Conservation (phyloP, 1,284 basidiomycete genomes). For the Cryptococcus sp. region DNA sequence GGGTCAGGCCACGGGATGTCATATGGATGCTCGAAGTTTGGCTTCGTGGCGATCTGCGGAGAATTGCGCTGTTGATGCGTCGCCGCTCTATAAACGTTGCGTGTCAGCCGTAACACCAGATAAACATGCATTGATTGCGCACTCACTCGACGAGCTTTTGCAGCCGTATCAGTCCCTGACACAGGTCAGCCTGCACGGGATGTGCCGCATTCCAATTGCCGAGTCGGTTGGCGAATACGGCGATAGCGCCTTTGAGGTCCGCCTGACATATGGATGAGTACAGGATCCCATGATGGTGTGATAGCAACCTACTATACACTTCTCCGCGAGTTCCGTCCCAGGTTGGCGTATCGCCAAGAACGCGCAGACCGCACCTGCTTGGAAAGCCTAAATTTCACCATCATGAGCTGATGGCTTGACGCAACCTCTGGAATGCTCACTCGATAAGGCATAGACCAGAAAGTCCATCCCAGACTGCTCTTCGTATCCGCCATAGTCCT, state of each 20-base stretch:
- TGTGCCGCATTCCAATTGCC: conserved; percentile 47
- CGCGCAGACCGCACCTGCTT: conserved; percentile 52
- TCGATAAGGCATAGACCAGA: conserved; percentile 51
- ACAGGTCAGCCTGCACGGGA: conserved; percentile 51
- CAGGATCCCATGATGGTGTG: too few relatives aligned
- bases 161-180: conserved; percentile 47
- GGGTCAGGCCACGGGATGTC: conserved; percentile 5
- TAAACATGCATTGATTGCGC: not conserved
- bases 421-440: conserved; percentile 23
- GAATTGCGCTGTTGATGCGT: conserved; percentile 18
- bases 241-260: conserved; percentile 45
- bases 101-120: not conserved
- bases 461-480: conserved; percentile 49
- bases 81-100: conserved; percentile 11
- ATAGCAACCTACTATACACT: conserved; percentile 40
- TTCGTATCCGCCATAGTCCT: conserved; percentile 41
- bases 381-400: conserved; percentile 41
- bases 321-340: conserved; percentile 37
- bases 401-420: not conserved
- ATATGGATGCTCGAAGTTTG: conserved; percentile 6
- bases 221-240: conserved; percentile 45
- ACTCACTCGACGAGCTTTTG: conserved; percentile 46
- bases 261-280: conserved; percentile 18
- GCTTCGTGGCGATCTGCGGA: not conserved
- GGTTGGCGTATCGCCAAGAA: conserved; percentile 53